Conservation (phyloP, 306 rosid genomes). For the Fragaria iinumae region DNA sequence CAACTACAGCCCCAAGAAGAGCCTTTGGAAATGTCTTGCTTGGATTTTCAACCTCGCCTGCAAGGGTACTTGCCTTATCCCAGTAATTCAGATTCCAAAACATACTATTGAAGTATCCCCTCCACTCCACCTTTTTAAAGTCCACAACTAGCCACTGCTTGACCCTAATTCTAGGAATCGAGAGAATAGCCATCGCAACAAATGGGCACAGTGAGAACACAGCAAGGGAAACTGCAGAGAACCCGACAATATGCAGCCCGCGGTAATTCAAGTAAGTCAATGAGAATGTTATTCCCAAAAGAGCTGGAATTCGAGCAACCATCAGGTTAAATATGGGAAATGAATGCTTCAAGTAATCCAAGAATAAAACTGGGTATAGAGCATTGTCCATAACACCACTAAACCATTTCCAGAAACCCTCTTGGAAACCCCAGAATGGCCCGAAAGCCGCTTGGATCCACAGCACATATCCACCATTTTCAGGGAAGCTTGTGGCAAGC, state of each 20-base stretch:
- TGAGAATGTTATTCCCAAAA: constrained; percentile 54
- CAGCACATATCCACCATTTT: constrained; percentile 78
- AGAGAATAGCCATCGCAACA: constrained; percentile 53
- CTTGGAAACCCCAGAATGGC: constrained; percentile 91
- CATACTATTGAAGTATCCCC: constrained; percentile 73
- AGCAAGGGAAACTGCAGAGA: constrained; percentile 75
- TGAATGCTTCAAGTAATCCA: constrained; percentile 80
- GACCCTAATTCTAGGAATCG: constrained; percentile 61
- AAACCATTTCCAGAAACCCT: constrained; percentile 93
- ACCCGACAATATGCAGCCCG: constrained; percentile 83
- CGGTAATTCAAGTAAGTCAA: constrained; percentile 78
- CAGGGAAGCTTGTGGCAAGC: constrained; percentile 82
- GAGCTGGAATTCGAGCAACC: constrained; percentile 67
- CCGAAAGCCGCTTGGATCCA: constrained; percentile 87
- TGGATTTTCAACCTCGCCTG: constrained; percentile 86
- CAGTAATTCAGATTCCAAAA: constrained; percentile 94
- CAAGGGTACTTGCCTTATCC: constrained; percentile 94
- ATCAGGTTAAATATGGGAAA: constrained; percentile 51
- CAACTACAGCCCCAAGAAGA: constrained; percentile 67
- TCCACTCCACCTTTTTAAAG: constrained; percentile 58
- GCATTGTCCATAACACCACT: constrained; percentile 97
- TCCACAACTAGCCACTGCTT: constrained; percentile 56
- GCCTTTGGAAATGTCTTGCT: constrained; percentile 78
- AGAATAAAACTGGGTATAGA: constrained; percentile 80
- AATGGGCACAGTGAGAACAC: constrained; percentile 75